Evolutionary conservation across 1,284 basidiomycete genomes (phyloP).

Genomic region (Pseudomicrostroma phylloplanum): DNA sequence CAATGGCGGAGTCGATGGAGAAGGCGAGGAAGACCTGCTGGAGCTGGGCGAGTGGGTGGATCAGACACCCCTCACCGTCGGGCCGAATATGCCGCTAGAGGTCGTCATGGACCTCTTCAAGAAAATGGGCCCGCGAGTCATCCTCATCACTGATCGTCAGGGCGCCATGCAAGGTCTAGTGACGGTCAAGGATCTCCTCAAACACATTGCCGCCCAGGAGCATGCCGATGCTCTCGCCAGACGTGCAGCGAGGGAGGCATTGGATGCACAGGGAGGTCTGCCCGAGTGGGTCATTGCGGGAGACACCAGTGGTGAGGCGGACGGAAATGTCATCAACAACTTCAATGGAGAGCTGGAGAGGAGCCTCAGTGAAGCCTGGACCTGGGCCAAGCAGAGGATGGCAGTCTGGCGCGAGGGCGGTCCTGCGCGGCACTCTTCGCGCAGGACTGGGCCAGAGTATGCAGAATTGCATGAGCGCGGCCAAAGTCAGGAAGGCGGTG

Average conservation of each 20-base stretch:
- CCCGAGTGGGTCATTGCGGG: no score
- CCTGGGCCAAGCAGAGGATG: not conserved
- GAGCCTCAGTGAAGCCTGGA: not conserved
- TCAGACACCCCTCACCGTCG: constrained; percentile 84
- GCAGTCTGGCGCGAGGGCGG: no score
- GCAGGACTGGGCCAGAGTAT: no score
- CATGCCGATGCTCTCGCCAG: constrained; percentile 21
- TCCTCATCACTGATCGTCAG: constrained; percentile 73
- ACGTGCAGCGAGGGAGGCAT: constrained; percentile 3
- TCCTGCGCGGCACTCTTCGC: no score
- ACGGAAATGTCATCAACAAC: no score
- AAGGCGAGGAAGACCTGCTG: constrained; percentile 29
- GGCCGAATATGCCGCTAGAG: constrained; percentile 85
- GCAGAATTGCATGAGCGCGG: no score
- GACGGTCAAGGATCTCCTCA: constrained; percentile 89
- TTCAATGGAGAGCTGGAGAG: constrained; percentile 9
- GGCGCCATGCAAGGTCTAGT: constrained; percentile 78
- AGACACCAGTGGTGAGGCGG: no score
- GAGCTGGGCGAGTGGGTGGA: constrained; percentile 45
- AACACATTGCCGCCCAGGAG: constrained; percentile 40
- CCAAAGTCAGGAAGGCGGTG: no score
- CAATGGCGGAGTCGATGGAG: constrained; percentile 28
- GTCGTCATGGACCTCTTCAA: constrained; percentile 74
- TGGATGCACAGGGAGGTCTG: no score
- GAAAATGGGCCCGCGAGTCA: constrained; percentile 69